Evolutionary conservation across 768 basidiomycete genomes (phyloP).

Genomic region (Leccinum obscurum): DNA sequence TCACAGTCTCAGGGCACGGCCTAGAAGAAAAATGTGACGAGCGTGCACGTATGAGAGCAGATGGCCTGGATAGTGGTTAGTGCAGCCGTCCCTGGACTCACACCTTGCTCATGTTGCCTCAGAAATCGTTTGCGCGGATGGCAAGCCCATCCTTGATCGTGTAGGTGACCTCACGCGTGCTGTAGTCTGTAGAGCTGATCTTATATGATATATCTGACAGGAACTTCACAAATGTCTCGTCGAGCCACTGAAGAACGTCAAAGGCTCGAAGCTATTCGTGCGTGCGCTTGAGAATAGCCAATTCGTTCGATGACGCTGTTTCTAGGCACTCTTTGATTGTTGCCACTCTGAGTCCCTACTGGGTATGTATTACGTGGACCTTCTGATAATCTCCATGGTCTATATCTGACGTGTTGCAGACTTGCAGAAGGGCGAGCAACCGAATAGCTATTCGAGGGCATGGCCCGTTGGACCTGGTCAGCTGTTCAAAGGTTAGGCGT

Average conservation of each 20-base stretch:
- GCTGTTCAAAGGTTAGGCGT: conserved; percentile 10
- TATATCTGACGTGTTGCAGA: conserved; percentile 10
- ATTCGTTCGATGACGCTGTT: neutral
- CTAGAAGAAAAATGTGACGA: conserved; percentile 22
- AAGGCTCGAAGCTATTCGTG: conserved; percentile 26
- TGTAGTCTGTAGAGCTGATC: neutral
- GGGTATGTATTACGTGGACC: conserved; percentile 13
- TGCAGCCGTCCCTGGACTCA: neutral
- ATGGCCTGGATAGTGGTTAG: conserved; percentile 50
- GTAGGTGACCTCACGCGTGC: conserved; percentile 9
- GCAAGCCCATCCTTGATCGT: conserved; percentile 23
- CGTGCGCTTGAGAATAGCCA: neutral
- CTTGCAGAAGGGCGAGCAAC: conserved; percentile 13
- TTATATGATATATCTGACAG: conserved; percentile 8
- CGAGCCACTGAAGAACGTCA: conserved; percentile 16
- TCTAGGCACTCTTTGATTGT: conserved; percentile 30
- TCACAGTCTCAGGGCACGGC: conserved; percentile 18
- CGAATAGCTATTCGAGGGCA: conserved; percentile 17
- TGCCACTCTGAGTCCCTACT: conserved; percentile 31
- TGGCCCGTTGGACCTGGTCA: conserved; percentile 18
- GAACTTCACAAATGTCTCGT: conserved; percentile 22
- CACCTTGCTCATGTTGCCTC: neutral
- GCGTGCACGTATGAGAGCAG: conserved; percentile 40
- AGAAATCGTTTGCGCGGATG: conserved; percentile 26
- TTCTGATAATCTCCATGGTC: neutral